Base-by-base conservation (phyloP, 2,329 filamentous ascomycete species). In the Aspergillus sclerotialis region DNA sequence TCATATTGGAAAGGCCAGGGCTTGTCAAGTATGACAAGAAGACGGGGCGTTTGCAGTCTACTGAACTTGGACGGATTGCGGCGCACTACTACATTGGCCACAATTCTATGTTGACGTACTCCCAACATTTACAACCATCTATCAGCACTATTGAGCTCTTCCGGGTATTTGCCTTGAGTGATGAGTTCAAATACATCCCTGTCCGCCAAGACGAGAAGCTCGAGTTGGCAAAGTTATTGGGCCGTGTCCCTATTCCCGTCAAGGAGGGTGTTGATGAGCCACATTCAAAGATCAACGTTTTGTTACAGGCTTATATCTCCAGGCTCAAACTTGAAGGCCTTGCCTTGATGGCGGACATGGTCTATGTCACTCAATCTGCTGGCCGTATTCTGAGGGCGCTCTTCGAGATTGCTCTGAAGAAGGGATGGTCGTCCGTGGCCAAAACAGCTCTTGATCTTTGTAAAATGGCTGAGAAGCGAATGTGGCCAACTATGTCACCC, bases 401-500 rank as follows among this genome's bases (percentile, higher is more conserved):
- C 32, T 98, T 96, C 47, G 93, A 98, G 65, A 96, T 98, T 35
- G 83, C 85, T n/a, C 67, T 98, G 46, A 94, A 90, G 67, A 95
- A 95, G 63, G 90, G 90, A 21, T 98, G 90, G 90, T 80, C 92
- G 1, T 82, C 80, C 11, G 92, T 96, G 3, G 86, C 92, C 7
- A 94, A 92, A 67, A 87, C 84, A 42, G 89, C 92, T 1, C 70
- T 98, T 27, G 86, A 94, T 50, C 74, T 98, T 34, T 98, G 93
- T 68, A 98, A 98, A 68, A 96, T 94, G 87, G 92, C 90, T 0
- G 92, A 98, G 69, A 94, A 94, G 72, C 78, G 93, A 32, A 98
- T 98, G 93, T 98, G 92, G 92, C 89, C 90, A 10, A 96, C 90
- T 5, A 98, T 96, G 92, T 86, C 87, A 24, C 92, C 93, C 8